phyloP scores from a whole-genome alignment of 345 rosid species.

The Angophora floribunda region DNA sequence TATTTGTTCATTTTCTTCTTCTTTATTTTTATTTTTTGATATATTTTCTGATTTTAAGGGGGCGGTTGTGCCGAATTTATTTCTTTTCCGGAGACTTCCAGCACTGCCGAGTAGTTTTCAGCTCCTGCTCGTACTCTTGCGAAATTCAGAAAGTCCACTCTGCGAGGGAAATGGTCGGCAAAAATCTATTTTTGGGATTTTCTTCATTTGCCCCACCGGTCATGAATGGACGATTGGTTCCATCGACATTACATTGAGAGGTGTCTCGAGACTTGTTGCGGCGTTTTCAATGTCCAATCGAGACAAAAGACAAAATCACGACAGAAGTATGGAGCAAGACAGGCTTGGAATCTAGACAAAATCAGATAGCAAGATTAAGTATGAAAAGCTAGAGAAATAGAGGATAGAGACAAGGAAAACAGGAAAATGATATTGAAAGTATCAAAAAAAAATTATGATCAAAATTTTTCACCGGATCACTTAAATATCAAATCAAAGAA shows the following conservation, averaged over 20 bases:
- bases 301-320: not conserved
- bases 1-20: not conserved
- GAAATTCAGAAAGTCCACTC: not conserved
- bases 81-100: not conserved
- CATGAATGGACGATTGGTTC: not conserved
- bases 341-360: not conserved
- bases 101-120: not conserved
- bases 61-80: not conserved
- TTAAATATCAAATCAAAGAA: not conserved
- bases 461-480: rapidly evolving
- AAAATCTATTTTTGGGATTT: not conserved
- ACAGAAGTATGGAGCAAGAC: not conserved
- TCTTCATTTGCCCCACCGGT: not conserved
- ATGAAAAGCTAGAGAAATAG: not conserved
- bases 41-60: not conserved
- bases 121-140: not conserved
- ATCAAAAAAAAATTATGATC: rapidly evolving
- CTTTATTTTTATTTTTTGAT: not conserved
- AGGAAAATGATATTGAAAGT: not conserved
- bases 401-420: not conserved
- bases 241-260: not conserved
- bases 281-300: not conserved
- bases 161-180: not conserved
- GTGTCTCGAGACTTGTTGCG: not conserved
- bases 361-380: not conserved